Conservation (phyloP, 1,139 yeast species). For the Torulaspora globosa region DNA sequence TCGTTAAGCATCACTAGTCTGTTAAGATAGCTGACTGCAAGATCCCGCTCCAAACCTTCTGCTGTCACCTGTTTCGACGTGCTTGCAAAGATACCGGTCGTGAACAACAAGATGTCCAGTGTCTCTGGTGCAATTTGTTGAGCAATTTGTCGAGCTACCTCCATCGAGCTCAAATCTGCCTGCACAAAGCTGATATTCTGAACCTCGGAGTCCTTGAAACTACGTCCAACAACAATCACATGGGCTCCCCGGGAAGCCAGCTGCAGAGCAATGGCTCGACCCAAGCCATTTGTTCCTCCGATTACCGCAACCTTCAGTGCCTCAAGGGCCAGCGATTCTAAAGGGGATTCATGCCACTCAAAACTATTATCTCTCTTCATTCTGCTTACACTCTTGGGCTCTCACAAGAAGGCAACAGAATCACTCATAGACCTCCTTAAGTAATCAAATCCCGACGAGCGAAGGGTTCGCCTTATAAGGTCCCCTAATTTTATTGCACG, state of each 20-base stretch:
- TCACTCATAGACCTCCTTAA: background rate
- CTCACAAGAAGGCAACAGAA: background rate
- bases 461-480: background rate
- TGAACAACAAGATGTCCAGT: conserved; percentile 35
- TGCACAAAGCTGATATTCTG: conserved; percentile 34
- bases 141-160: conserved; percentile 30
- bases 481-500: background rate
- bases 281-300: conserved; percentile 43
- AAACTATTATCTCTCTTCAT: conserved; percentile 4
- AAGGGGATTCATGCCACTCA: background rate
- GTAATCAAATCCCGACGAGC: background rate
- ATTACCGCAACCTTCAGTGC: conserved; percentile 30
- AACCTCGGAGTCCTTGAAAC: conserved; percentile 34
- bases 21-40: conserved; percentile 40
- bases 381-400: background rate
- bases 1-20: conserved; percentile 34
- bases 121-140: conserved; percentile 24
- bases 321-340: background rate
- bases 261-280: conserved; percentile 34
- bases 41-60: conserved; percentile 40
- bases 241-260: conserved; percentile 34
- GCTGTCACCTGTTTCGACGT: conserved; percentile 34
- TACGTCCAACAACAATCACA: conserved; percentile 40
- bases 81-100: conserved; percentile 40
- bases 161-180: conserved; percentile 37